phyloP scores from a whole-genome alignment of 225 moss, liverwort and hornwort genomes.

The Bryum argenteum region DNA sequence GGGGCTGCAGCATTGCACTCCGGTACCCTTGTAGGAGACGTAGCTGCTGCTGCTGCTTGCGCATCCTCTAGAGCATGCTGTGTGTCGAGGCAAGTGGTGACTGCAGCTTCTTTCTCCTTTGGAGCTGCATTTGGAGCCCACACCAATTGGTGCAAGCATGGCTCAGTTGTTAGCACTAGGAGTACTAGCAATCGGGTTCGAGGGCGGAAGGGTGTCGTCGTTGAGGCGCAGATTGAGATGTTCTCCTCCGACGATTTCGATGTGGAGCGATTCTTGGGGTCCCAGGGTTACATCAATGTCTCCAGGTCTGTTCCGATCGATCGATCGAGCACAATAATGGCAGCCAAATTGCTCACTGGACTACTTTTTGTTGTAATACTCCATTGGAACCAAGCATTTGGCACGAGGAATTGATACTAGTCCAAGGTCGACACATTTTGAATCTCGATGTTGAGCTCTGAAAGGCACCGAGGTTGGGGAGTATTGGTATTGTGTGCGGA shows the following conservation, averaged over 20 bases:
- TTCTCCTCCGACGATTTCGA: conserved; percentile 92
- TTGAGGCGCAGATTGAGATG: conserved; percentile 55
- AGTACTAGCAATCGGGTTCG: background rate
- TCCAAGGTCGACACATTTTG: too few species aligned
- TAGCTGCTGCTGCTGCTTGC: conserved; percentile 3
- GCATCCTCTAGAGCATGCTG: conserved; percentile 12
- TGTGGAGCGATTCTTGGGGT: conserved; percentile 71
- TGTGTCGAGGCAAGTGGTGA: conserved; percentile 27
- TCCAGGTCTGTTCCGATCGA: conserved; percentile 53
- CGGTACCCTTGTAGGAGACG: conserved; percentile 22
- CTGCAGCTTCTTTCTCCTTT: conserved; percentile 39
- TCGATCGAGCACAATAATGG: too few species aligned
- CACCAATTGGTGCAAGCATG: conserved; percentile 30
- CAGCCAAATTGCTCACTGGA: too few species aligned
- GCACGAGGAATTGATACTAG: too few species aligned
- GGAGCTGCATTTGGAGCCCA: conserved; percentile 39
- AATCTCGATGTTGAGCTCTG: too few species aligned
- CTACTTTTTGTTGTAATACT: background rate
- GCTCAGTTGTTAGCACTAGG: background rate
- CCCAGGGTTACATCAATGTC: conserved; percentile 89
- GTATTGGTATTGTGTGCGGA: too few species aligned
- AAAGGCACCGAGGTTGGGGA: too few species aligned
- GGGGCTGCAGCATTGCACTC: conserved; percentile 9
- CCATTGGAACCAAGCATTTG: background rate
- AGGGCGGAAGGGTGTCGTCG: conserved; percentile 27